These are phyloP conservation scores for Penicillium fimorum DNA, from an alignment of 495 filamentous ascomycete species.

Conservation along the genomic window DNA sequence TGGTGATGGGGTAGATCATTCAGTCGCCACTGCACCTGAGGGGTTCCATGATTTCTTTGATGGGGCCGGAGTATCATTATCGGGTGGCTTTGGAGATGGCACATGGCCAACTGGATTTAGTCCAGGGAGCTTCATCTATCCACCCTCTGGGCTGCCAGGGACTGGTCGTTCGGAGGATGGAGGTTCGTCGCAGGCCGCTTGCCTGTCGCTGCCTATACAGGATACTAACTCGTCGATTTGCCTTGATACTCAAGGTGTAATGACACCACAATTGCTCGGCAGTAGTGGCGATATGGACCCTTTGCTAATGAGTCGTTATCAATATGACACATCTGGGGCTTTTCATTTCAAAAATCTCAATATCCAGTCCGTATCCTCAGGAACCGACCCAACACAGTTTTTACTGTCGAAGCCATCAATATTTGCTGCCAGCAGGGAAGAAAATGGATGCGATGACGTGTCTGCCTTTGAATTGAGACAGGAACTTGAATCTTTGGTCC, in stretches of 20 bases:
- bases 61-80: neutral
- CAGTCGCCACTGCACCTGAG: neutral
- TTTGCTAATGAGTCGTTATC: neutral
- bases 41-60: neutral
- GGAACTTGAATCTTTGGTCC: neutral
- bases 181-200: neutral
- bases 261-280: conserved; percentile 2
- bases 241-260: conserved; percentile 1
- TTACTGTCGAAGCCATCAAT: conserved; percentile 6
- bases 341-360: conserved; percentile 8
- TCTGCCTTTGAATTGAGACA: neutral
- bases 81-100: conserved; percentile 2
- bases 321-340: neutral
- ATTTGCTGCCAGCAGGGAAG: neutral
- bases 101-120: conserved; percentile 3
- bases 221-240: neutral
- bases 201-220: neutral
- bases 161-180: neutral
- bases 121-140: neutral
- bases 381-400: neutral
- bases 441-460: conserved; percentile 1
- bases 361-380: neutral
- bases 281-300: conserved; percentile 7
- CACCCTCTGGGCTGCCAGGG: neutral
- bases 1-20: neutral